These are phyloP conservation scores for Nepenthes mirabilis DNA, from an alignment of 148 eudicot genomes.

Conservation along the genomic window DNA sequence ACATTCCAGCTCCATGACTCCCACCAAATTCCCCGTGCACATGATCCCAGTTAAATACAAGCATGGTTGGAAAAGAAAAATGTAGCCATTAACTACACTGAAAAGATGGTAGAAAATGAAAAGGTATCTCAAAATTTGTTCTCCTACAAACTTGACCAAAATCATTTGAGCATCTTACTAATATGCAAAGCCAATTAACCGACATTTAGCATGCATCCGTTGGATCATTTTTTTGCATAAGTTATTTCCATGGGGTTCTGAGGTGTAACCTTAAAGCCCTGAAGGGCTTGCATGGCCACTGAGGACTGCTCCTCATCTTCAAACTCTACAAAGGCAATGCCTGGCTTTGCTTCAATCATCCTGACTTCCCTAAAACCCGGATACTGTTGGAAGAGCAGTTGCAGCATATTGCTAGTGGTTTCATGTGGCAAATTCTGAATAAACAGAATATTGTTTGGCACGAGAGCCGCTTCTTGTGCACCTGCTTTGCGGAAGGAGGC, in stretches of 20 bases:
- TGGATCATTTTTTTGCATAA: slow-evolving; percentile 64
- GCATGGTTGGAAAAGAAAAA: no score
- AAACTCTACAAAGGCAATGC: slow-evolving; percentile 91
- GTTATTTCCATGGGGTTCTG: slow-evolving; percentile 75
- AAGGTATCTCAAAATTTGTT: no score
- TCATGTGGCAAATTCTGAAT: slow-evolving; percentile 69
- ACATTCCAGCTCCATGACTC: no score
- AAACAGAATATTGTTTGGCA: slow-evolving; percentile 77
- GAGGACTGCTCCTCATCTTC: slow-evolving; percentile 68
- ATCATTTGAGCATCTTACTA: no score
- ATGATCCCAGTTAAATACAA: no score
- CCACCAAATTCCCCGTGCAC: no score
- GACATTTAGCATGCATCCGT: no score
- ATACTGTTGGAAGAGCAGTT: slow-evolving; percentile 71
- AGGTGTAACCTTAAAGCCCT: slow-evolving; percentile 78
- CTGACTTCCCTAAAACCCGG: slow-evolving; percentile 94
- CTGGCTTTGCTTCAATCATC: slow-evolving; percentile 88
- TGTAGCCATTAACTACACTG: no score
- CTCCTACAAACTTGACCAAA: no score
- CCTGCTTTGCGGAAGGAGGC: slow-evolving; percentile 41
- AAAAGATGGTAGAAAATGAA: no score
- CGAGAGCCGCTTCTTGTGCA: slow-evolving; percentile 36
- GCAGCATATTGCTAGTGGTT: slow-evolving; percentile 65
- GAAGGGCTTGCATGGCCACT: slow-evolving; percentile 85
- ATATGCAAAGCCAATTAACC: no score